phyloP scores from a whole-genome alignment of 768 basidiomycete genomes.

The Boletus sp. region DNA sequence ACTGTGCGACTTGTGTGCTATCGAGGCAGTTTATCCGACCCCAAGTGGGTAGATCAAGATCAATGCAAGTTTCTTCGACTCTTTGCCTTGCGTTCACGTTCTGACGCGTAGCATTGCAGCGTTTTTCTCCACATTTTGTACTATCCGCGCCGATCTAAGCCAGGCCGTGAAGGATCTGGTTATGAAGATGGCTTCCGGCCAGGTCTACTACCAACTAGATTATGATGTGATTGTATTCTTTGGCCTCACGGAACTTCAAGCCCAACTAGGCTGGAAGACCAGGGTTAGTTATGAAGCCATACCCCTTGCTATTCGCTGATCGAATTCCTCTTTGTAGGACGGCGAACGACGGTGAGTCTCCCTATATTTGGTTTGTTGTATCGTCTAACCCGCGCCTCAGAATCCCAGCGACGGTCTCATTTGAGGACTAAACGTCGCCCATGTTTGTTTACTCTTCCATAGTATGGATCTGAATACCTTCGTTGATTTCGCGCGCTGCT shows the following conservation, averaged over 20 bases:
- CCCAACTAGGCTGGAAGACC: conserved; percentile 7
- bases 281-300: neutral
- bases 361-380: neutral
- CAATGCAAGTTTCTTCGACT: neutral
- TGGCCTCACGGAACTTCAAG: conserved; percentile 10
- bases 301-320: neutral
- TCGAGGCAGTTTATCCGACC: conserved; percentile 5
- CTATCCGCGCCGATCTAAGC: neutral
- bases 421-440: neutral
- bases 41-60: conserved; percentile 17
- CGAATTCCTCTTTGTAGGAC: neutral
- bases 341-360: conserved; percentile 1
- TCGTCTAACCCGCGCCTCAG: neutral
- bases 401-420: neutral
- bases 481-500: neutral
- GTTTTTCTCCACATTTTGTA: conserved; percentile 4
- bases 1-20: conserved; percentile 7
- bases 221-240: conserved; percentile 14
- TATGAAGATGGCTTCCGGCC: neutral
- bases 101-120: neutral
- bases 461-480: neutral
- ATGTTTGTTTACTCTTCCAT: neutral
- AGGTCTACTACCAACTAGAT: conserved; percentile 9
- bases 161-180: neutral
- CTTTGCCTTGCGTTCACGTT: neutral